Base-by-base conservation (phyloP, 1,284 basidiomycete genomes). In the Stygiomarasmius scandens region DNA sequence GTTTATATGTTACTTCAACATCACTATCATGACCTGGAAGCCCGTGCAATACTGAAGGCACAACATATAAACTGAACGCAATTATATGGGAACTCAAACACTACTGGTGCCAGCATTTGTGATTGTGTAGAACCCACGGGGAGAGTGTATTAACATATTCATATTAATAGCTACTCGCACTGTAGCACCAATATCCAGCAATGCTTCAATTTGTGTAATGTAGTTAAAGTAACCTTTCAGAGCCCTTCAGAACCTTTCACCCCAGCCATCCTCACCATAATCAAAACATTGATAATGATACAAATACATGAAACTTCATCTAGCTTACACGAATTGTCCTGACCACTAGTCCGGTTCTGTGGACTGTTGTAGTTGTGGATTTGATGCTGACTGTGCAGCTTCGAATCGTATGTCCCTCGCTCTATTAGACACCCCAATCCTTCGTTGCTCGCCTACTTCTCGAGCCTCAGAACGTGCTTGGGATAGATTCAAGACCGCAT, bases 401-500 rank as follows among this genome's bases (percentile, higher is more conserved):
- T 34, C 27, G 34, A 12, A 51, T 45, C 41, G 32, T 54, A 56
- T 29, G n/a, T 56, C 52, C 25, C 58, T 58, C 43, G 55, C 25
- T 43, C 55, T 46, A 49, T 38, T 58, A 41, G 53, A 51, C 22
- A 54, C 52, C 52, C 58, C 61, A 47, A 53, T 49, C 53, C 55
- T 49, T 55, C 58, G 48, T 50, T 59, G 27, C 47, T 61, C 61
- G 19, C 58, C 58, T 4, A 54, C 41, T 57, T 71, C 66, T 44
- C 61, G 59, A 32, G 71, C 72, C 41, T 72, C 71, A 10, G 59
- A 61, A 20, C 66, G 66, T 14, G 73, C 73, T 57, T 69, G 66
- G 1, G 66, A 64, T 14, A 74, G 63, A 58, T 71, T 73, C 9
- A 54, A 54, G 1, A 63, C 71, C 1, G 72, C 73, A 10, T 64